phyloP scores from a whole-genome alignment of 2,329 filamentous ascomycete genomes.

The Arthroderma sp. region DNA sequence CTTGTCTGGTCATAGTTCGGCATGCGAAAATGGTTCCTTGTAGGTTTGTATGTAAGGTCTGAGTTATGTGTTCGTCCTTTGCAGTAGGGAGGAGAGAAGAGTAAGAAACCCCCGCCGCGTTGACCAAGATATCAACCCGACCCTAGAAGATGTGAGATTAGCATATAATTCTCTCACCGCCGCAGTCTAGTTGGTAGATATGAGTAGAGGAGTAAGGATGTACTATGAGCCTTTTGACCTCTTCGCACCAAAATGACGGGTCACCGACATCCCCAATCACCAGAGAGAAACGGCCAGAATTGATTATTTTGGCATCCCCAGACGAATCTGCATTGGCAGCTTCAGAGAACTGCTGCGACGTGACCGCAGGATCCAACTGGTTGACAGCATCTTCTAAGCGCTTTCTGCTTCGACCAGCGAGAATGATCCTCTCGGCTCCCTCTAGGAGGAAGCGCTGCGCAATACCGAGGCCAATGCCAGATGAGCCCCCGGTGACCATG shows the following conservation, averaged over 20 bases:
- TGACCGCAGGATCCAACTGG: slow-evolving; percentile 11
- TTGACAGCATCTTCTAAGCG: slow-evolving; percentile 33
- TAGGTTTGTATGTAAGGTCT: slow-evolving; percentile 59
- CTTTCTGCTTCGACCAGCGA: slow-evolving; percentile 47
- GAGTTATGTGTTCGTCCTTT: slow-evolving; percentile 39
- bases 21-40: slow-evolving; percentile 33
- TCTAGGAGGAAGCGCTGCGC: slow-evolving; percentile 52
- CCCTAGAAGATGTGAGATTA: slow-evolving; percentile 18
- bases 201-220: slow-evolving; percentile 5
- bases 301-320: not conserved
- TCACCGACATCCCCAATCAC: slow-evolving; percentile 28
- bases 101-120: slow-evolving; percentile 65
- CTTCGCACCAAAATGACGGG: slow-evolving; percentile 20
- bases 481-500: slow-evolving; percentile 58
- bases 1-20: slow-evolving; percentile 26
- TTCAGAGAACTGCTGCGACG: slow-evolving; percentile 9
- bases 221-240: slow-evolving; percentile 32
- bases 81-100: slow-evolving; percentile 51
- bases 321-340: not conserved
- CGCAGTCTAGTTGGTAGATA: not conserved
- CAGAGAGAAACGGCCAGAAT: slow-evolving; percentile 8
- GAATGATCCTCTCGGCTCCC: slow-evolving; percentile 46
- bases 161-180: not conserved
- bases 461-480: slow-evolving; percentile 58
- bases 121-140: slow-evolving; percentile 53